Evolutionary conservation across 495 filamentous ascomycete species (phyloP), one percentile per base, ranked within the genome.

Genomic region (Talaromyces thailandensis): DNA sequence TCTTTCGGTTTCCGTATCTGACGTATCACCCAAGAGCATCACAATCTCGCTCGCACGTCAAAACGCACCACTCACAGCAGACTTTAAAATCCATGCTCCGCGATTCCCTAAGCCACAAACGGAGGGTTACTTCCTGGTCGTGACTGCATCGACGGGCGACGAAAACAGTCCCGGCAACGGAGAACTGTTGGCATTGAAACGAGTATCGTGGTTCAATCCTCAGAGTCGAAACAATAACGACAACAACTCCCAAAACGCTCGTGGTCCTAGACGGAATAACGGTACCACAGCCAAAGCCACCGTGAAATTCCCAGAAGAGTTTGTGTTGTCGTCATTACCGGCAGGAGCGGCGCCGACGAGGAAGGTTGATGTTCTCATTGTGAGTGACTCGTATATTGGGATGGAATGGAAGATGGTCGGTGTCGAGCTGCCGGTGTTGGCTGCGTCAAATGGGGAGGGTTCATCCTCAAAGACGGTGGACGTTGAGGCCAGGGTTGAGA

Each of bases 21-120:
- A 81, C 50, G 71, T 88, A 58, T 86, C 80, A 21, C 79, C 88
- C 0, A 72, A 80, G 21, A 81, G 81, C 4, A 68, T 97, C 25
- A 84, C 79, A 1, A 79, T 96, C 11, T 75, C 73, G 6, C 65
- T 97, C 9, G 76, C 79, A 12, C 84, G 94, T 0, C 75, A 82
- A 56, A 97, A 97, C 74, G 64, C 79, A 16, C 70, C 86, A 32
- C 75, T 72, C 0, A 82, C 84, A 65, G 72, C 79, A 16, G 87
- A 89, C 21, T 87, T 80, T 66, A 81, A 86, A 35, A 87, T 96
- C 63, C 96, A 86, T 64, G 90, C 94, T 0, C 93, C 94, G 8
- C 80, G 82, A 4, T 98, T 94, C 75, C 95, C 94, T 0, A 98
- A 98, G 73, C 86, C 91, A 24, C 94, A 98, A 71, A 92, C 89